These are phyloP conservation scores for Acanthamoeba lenticulata DNA, from an alignment of 208 protist species.

Conservation along the genomic window DNA sequence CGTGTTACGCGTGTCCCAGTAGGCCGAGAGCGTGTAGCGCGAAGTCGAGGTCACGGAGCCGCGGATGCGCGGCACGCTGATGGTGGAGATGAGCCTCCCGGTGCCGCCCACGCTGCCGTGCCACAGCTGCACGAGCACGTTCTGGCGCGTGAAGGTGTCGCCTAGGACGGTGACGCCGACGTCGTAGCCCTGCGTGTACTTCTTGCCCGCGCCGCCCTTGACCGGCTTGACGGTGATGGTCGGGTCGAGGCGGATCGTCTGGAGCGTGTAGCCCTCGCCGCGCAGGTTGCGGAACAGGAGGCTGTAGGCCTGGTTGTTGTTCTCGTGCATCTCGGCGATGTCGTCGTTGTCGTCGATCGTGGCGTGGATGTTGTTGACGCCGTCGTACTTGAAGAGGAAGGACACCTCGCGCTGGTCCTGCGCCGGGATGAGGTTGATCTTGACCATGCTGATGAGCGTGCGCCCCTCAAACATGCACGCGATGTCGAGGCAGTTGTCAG, in stretches of 20 bases:
- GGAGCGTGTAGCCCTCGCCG: background rate
- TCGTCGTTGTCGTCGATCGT: background rate
- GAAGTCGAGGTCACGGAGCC: background rate
- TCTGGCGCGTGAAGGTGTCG: background rate
- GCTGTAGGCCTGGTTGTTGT: background rate
- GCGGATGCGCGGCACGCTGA: background rate
- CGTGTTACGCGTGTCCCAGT: background rate
- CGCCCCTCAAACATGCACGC: background rate
- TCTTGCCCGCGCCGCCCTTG: background rate
- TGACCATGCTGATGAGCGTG: background rate
- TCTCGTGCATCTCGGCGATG: background rate
- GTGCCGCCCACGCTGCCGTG: background rate
- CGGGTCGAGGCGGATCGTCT: background rate
- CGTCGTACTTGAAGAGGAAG: constrained; percentile 13
- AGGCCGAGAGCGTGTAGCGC: background rate
- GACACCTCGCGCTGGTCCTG: background rate
- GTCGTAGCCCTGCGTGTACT: background rate
- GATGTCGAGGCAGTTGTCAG: background rate
- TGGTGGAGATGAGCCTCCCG: background rate
- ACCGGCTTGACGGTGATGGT: background rate
- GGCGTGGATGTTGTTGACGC: background rate
- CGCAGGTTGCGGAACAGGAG: background rate
- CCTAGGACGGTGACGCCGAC: background rate
- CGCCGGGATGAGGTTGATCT: background rate
- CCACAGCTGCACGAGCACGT: background rate